These are phyloP conservation scores for Ceratobasidium sp. DNA, from an alignment of 1,284 basidiomycete species.

Conservation along the genomic window DNA sequence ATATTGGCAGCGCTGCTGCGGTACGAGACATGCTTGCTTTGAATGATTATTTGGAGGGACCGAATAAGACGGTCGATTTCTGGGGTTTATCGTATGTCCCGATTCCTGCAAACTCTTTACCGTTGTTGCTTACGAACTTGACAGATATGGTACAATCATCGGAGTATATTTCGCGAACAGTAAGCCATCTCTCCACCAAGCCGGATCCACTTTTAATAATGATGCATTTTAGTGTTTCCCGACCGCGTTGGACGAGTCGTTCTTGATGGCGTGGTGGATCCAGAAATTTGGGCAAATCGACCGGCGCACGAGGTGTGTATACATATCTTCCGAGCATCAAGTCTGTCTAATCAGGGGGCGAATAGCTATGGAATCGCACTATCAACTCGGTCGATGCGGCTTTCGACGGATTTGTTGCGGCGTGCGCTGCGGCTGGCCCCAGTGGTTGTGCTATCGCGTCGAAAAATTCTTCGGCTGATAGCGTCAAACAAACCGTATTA, in stretches of 20 bases:
- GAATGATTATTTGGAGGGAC: constrained; percentile 45
- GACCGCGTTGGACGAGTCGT: constrained; percentile 47
- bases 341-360: not conserved
- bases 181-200: not conserved
- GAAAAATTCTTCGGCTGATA: not conserved
- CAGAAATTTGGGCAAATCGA: constrained; percentile 9
- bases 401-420: constrained; percentile 23
- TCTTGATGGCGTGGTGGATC: constrained; percentile 46
- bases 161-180: constrained; percentile 44
- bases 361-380: constrained; percentile 5
- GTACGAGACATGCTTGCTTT: constrained; percentile 47
- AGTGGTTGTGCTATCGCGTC: constrained; percentile 23
- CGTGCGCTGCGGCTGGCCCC: constrained; percentile 43
- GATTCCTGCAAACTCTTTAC: not conserved
- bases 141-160: constrained; percentile 49
- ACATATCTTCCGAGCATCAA: too few relatives aligned
- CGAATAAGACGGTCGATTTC: constrained; percentile 43
- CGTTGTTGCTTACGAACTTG: not conserved
- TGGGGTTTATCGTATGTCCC: constrained; percentile 47
- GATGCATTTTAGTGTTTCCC: constrained; percentile 38
- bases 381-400: constrained; percentile 23
- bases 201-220: not conserved
- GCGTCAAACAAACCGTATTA: not conserved
- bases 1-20: constrained; percentile 13
- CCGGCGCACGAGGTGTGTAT: constrained; percentile 23